A percentile compares a stretch with the other conserved stretches of the same genome.
These are phyloP conservation scores for Phlyctochytrium arcticum DNA, from an alignment of 192 early-diverging fungal species.

Conservation along the genomic window DNA sequence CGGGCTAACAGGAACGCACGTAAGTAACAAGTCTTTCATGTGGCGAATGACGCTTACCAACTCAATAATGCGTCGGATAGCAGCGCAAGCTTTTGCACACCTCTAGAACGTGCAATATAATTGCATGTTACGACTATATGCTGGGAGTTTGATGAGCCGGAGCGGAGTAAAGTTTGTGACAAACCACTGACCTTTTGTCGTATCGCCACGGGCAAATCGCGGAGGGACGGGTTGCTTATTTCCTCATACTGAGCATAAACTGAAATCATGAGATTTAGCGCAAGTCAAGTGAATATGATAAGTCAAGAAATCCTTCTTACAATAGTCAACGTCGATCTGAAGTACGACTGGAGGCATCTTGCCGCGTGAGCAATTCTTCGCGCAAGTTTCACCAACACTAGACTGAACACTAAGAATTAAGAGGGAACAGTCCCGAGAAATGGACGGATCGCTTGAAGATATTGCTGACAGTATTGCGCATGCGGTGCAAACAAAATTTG, in stretches of 20 bases:
- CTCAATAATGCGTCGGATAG: constrained; percentile 23
- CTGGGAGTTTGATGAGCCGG: constrained; percentile 1
- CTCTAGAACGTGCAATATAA: constrained; percentile 32
- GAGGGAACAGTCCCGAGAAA: too few relatives aligned
- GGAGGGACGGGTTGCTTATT: constrained; percentile 2
- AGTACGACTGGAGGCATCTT: too few relatives aligned
- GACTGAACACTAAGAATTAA: too few relatives aligned
- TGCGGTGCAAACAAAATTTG: constrained; percentile 51
- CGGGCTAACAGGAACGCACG: constrained; percentile 4
- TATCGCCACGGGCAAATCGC: constrained; percentile 10
- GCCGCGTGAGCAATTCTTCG: too few relatives aligned
- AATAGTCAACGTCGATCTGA: too few relatives aligned
- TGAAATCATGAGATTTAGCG: constrained; percentile 2
- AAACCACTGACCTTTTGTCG: constrained; percentile 6
- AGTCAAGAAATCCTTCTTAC: too few relatives aligned
- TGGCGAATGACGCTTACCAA: constrained; percentile 14
- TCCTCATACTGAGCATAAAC: constrained; percentile 22
- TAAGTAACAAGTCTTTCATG: not conserved
- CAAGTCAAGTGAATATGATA: too few relatives aligned
- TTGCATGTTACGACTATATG: constrained; percentile 41
- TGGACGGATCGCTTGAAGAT: too few relatives aligned
- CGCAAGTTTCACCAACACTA: too few relatives aligned
- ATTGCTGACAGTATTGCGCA: constrained; percentile 46
- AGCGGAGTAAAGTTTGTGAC: not conserved
- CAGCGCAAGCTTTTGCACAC: constrained; percentile 31